phyloP scores from a whole-genome alignment of 2,329 filamentous ascomycete species.

The Neonectria sp. region DNA sequence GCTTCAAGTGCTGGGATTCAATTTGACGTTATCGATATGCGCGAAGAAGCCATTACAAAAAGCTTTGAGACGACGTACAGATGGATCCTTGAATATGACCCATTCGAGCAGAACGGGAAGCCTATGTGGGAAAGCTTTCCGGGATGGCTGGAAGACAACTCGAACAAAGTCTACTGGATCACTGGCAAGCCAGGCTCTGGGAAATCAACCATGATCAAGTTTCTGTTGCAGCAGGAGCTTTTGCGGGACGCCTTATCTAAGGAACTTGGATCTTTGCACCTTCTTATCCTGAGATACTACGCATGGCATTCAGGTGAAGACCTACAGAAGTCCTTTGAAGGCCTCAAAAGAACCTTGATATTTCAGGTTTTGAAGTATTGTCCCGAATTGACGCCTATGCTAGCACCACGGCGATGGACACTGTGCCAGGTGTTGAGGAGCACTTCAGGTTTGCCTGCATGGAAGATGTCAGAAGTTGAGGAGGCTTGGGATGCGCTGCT shows the following conservation, averaged over 20 bases:
- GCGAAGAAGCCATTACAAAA: not conserved
- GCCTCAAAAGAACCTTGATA: slow-evolving; percentile 4
- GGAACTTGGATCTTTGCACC: slow-evolving; percentile 2
- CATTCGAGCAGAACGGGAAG: not conserved
- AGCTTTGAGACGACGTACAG: not conserved
- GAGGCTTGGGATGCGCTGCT: not conserved
- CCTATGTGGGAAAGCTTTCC: slow-evolving; percentile 4
- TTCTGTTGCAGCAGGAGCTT: too few relatives aligned
- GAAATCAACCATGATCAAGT: too few relatives aligned
- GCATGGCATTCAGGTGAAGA: slow-evolving; percentile 1
- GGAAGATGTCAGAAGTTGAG: not conserved
- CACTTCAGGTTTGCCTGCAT: not conserved
- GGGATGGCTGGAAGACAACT: not conserved
- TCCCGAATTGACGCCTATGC: not conserved
- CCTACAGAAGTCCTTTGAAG: slow-evolving; percentile 5
- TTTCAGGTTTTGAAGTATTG: not conserved
- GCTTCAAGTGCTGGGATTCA: not conserved
- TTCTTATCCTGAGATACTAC: not conserved
- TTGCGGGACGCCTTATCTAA: not conserved
- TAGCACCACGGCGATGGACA: slow-evolving; percentile 1
- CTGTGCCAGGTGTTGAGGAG: not conserved
- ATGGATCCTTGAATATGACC: not conserved
- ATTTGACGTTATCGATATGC: not conserved
- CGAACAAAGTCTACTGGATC: not conserved
- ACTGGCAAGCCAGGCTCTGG: too few relatives aligned